Base-by-base conservation (phyloP, 805 yeast genomes). In the Candida hispaniensis region DNA sequence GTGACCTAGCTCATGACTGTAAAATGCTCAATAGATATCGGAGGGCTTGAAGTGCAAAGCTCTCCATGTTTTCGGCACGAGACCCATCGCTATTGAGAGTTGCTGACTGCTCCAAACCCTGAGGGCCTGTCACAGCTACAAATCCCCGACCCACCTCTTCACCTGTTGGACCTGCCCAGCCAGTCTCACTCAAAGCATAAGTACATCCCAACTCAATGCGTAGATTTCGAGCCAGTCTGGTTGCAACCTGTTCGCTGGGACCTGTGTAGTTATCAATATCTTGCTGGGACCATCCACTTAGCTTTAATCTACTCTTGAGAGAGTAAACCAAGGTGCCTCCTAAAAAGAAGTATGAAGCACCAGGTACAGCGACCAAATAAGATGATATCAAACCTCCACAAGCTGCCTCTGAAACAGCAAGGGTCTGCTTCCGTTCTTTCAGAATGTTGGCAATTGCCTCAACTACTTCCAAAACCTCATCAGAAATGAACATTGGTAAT, bases 321-420 rank as follows among this genome's bases (percentile, higher is more conserved):
- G 88, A 75, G 54, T 82, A 82, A 2, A 83, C 77, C 38, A 82
- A 58, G 9, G 86, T 75, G 0, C 93, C 86, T 12, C 94, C 94
- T 40, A 79, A 79, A 47, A 77, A 82, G 57, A 79, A 83, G 41
- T 66, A 59, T 7, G 91, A 77, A 0, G 94, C 94, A 4, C 94
- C 94, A 0, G 93, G 86, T 3, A 79, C 73, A 1, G 88, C 70
- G 5, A 83, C 83, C 13, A 82, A 53, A 48, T 79, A 81, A 1
- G 93, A 80, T 3, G 91, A 75, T 6, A 82, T 59, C 10, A 82
- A 63, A 0, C 94, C 94, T 6, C 94, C 94, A 54, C 94, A 82
- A 0, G 94, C 93, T 2, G 86, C 85, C 48, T 82, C 94, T 5
- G 86, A 74, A 1, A 79, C 77, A 0, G 93, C 80, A 14, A 82